Conservation (phyloP, 805 yeast species). For the Cyberlindnera misumaiensis region DNA sequence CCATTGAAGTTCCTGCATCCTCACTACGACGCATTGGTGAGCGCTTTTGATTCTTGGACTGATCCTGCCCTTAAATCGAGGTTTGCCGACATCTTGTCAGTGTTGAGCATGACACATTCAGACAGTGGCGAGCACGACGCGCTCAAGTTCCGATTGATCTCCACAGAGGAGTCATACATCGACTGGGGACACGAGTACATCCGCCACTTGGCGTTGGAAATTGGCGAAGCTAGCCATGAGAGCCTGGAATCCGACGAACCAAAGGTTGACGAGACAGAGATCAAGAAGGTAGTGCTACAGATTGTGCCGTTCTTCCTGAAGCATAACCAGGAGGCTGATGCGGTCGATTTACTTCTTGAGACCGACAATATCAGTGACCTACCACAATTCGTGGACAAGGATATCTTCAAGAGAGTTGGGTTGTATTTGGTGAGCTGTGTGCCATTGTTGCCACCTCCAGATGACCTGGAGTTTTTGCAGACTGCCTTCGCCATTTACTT, state of each 20-base stretch:
- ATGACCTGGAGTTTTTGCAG: constrained; percentile 75
- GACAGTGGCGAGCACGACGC: constrained; percentile 76
- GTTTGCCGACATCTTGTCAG: constrained; percentile 86
- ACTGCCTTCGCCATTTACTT: constrained; percentile 86
- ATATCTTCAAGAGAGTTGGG: constrained; percentile 84
- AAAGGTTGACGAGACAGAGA: constrained; percentile 29
- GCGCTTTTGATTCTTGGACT: constrained; percentile 63
- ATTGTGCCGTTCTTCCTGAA: constrained; percentile 85
- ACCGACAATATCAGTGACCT: constrained; percentile 81
- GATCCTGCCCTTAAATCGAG: constrained; percentile 39
- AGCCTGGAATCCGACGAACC: constrained; percentile 11
- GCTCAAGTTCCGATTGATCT: constrained; percentile 66
- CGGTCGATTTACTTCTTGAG: constrained; percentile 88
- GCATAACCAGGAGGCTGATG: constrained; percentile 98
- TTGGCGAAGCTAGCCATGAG: constrained; percentile 79
- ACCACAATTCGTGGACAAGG: constrained; percentile 76
- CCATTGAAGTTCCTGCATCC: constrained; percentile 95
- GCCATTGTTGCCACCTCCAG: constrained; percentile 94
- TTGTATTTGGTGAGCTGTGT: constrained; percentile 93
- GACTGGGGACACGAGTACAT: constrained; percentile 98
- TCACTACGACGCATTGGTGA: constrained; percentile 63
- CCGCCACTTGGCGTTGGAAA: constrained; percentile 91
- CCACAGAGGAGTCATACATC: constrained; percentile 51
- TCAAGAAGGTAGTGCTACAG: constrained; percentile 61
- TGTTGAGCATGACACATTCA: constrained; percentile 90